Percentiles rank a stretch among this genome's conserved stretches.
Conservation (phyloP, 179 eudicot species). For the Pouteria campechiana region DNA sequence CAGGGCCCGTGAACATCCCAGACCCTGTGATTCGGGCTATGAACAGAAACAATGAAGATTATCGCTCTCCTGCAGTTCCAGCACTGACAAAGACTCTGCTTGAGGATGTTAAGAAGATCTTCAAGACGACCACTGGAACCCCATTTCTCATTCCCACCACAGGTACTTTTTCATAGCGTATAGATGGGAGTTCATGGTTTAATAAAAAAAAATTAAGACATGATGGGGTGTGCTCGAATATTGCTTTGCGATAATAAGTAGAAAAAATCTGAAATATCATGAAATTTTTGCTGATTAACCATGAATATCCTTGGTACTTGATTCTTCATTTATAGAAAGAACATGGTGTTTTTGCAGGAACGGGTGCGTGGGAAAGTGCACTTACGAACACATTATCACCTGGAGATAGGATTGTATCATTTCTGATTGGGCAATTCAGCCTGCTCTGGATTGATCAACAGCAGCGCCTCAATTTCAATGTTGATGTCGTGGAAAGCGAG, state of each 20-base stretch:
- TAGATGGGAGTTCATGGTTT: too few species aligned
- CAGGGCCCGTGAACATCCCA: conserved; percentile 93
- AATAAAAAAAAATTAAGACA: too few species aligned
- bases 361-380: conserved; percentile 99
- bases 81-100: conserved; percentile 71
- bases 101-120: conserved; percentile 96
- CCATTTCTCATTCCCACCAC: conserved; percentile 93
- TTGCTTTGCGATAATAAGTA: too few species aligned
- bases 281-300: too few species aligned
- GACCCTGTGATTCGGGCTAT: conserved; percentile 87
- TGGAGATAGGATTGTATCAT: conserved; percentile 74
- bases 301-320: too few species aligned
- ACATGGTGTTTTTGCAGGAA: conserved; percentile 34
- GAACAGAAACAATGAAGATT: conserved; percentile 98
- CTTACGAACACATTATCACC: conserved; percentile 95
- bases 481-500: conserved; percentile 92
- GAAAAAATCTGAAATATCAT: too few species aligned
- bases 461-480: conserved; percentile 79
- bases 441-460: conserved; percentile 98
- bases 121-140: conserved; percentile 89
- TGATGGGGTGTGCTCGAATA: too few species aligned
- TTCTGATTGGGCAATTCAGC: conserved; percentile 97
- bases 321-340: neutral
- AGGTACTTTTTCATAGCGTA: conserved; percentile 52
- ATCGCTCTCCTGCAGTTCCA: conserved; percentile 92